Conservation (phyloP, 1,139 yeast genomes). For the Saccharomyces hybrid region DNA sequence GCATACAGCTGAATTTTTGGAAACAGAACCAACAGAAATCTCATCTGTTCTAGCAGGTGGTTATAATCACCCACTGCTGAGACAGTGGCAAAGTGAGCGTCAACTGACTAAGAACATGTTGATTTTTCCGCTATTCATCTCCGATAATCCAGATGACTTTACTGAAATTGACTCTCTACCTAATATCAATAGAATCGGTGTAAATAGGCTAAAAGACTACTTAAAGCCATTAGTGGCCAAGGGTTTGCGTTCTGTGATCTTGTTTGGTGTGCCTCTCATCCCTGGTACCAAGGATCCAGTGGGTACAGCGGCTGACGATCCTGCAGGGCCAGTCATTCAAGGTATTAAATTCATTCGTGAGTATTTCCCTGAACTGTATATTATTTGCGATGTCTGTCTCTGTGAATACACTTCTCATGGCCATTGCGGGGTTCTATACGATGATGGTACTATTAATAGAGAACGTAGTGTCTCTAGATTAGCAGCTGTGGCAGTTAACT, state of each 20-base stretch:
- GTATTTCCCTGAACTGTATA: slow-evolving; percentile 72
- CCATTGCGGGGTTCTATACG: slow-evolving; percentile 86
- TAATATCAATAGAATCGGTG: slow-evolving; percentile 79
- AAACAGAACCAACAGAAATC: slow-evolving; percentile 50
- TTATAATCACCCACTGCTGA: slow-evolving; percentile 78
- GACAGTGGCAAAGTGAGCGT: slow-evolving; percentile 88
- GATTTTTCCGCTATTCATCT: slow-evolving; percentile 83
- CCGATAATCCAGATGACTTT: slow-evolving; percentile 79
- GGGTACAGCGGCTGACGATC: slow-evolving; percentile 94
- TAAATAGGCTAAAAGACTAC: slow-evolving; percentile 68
- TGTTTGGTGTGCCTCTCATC: slow-evolving; percentile 84
- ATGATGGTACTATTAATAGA: slow-evolving; percentile 79
- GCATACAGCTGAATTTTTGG: slow-evolving; percentile 65
- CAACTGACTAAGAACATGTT: slow-evolving; percentile 82
- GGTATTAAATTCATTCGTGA: slow-evolving; percentile 59
- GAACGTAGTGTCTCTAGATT: slow-evolving; percentile 70
- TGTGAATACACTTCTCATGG: slow-evolving; percentile 97
- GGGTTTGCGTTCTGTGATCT: slow-evolving; percentile 78
- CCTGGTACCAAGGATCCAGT: slow-evolving; percentile 67
- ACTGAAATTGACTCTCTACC: slow-evolving; percentile 70
- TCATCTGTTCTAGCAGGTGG: slow-evolving; percentile 90
- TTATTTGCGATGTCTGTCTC: slow-evolving; percentile 91
- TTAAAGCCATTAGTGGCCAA: slow-evolving; percentile 63
- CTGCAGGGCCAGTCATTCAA: slow-evolving; percentile 86
- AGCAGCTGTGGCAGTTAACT: slow-evolving; percentile 92